Percentiles rank a stretch among this genome's conserved stretches.
phyloP scores from a whole-genome alignment of 2,329 filamentous ascomycete genomes.

The Alternaria atra region DNA sequence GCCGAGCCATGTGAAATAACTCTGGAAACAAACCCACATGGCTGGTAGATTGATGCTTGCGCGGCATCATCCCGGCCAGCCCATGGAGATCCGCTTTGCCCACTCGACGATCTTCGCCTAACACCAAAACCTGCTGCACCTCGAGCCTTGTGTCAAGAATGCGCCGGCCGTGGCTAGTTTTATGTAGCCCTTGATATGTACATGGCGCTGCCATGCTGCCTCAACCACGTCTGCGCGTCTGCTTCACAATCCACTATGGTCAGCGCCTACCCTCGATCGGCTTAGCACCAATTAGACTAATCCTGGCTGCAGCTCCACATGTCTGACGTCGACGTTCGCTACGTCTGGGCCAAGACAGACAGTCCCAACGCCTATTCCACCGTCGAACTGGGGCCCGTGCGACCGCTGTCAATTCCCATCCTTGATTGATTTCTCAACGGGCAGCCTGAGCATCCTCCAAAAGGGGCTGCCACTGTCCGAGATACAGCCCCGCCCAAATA shows the following conservation, averaged over 20 bases:
- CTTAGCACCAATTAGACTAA: slow-evolving; percentile 8
- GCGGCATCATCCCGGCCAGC: slow-evolving; percentile 20
- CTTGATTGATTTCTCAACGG: slow-evolving; percentile 30
- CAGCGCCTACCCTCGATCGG: slow-evolving; percentile 18
- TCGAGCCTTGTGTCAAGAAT: neutral
- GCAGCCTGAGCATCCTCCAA: slow-evolving; percentile 31
- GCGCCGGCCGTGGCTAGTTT: slow-evolving; percentile 1
- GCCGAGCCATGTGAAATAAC: neutral
- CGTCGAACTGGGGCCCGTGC: slow-evolving; percentile 30
- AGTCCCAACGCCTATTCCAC: slow-evolving; percentile 23
- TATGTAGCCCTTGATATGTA: neutral
- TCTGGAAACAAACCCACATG: neutral
- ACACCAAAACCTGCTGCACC: slow-evolving; percentile 10
- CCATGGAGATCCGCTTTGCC: slow-evolving; percentile 19
- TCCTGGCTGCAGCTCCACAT: slow-evolving; percentile 27
- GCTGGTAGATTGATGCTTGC: slow-evolving; percentile 12
- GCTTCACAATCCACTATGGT: slow-evolving; percentile 4
- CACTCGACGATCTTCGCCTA: slow-evolving; percentile 13
- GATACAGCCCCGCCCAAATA: slow-evolving; percentile 18
- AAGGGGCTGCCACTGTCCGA: slow-evolving; percentile 21
- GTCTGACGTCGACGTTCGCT: slow-evolving; percentile 38
- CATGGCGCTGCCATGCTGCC: slow-evolving; percentile 6
- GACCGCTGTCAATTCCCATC: slow-evolving; percentile 30
- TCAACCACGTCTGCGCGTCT: neutral
- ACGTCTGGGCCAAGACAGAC: slow-evolving; percentile 24